Evolutionary conservation across 1,284 basidiomycete genomes (phyloP).

Genomic region (Moniliella sp.): DNA sequence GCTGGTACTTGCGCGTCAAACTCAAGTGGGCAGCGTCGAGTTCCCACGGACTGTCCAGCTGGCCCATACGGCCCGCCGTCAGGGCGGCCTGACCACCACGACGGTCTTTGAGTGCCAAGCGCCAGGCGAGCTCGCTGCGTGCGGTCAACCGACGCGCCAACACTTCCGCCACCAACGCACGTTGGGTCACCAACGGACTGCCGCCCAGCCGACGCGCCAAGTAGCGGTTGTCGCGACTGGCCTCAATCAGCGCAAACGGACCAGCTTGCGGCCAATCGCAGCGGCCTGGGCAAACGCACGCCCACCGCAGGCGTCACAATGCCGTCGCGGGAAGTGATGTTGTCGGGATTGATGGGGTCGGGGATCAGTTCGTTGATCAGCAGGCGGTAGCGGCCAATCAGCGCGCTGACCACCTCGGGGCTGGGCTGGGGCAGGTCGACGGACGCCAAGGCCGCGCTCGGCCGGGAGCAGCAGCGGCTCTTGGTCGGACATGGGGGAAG

Average conservation of each 20-base stretch:
- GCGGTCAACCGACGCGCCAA: conserved; percentile 12
- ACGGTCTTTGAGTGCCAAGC: no score
- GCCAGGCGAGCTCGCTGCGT: conserved; percentile 5
- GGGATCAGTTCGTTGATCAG: conserved; percentile 9
- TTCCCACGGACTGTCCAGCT: not conserved
- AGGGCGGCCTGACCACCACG: no score
- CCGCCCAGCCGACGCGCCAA: no score
- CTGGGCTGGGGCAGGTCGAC: not conserved
- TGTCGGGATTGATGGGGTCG: conserved; percentile 12
- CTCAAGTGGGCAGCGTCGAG: conserved; percentile 5
- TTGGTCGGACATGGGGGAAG: no score
- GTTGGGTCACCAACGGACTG: no score
- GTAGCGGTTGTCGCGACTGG: conserved; percentile 7
- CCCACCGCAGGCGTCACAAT: conserved; percentile 9
- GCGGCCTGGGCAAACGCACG: conserved; percentile 10
- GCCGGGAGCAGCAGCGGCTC: no score
- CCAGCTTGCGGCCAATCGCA: conserved; percentile 15
- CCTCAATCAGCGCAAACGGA: conserved; percentile 15
- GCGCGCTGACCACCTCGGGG: conserved; percentile 10
- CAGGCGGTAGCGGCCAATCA: conserved; percentile 10
- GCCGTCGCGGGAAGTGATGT: conserved; percentile 10
- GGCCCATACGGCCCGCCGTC: not conserved
- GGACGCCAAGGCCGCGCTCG: no score
- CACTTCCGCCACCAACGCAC: conserved; percentile 12
- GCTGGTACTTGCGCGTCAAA: conserved; percentile 13